Evolutionary conservation across 148 eudicot genomes (phyloP).

Genomic region (Talinum fruticosum): DNA sequence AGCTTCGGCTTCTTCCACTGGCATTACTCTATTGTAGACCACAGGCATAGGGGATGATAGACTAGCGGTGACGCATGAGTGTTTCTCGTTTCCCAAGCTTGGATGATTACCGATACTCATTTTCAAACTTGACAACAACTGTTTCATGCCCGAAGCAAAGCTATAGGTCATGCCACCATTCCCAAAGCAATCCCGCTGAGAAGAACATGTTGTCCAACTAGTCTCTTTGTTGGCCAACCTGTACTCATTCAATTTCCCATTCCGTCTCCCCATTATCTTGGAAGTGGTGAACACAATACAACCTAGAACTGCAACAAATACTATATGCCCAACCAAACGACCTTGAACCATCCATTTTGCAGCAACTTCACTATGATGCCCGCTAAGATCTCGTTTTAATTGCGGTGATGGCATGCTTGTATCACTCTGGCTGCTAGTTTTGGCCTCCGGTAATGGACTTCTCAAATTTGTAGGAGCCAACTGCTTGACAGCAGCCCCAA

Average conservation of each 20-base stretch:
- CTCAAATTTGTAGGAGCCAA: constrained; percentile 69
- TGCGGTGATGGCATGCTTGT: constrained; percentile 55
- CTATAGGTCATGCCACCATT: constrained; percentile 29
- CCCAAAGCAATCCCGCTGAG: constrained; percentile 28
- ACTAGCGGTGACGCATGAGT: constrained; percentile 43
- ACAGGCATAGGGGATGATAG: constrained; percentile 47
- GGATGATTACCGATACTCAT: constrained; percentile 23
- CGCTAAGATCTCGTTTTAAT: constrained; percentile 71
- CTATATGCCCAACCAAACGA: constrained; percentile 45
- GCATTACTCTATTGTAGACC: constrained; percentile 48
- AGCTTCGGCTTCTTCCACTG: constrained; percentile 86
- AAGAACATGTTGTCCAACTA: constrained; percentile 35
- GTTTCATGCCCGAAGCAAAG: constrained; percentile 33
- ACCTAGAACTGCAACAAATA: constrained; percentile 59
- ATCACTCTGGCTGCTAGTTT: constrained; percentile 35
- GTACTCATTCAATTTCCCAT: constrained; percentile 35
- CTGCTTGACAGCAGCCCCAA: constrained; percentile 83
- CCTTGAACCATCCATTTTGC: constrained; percentile 40
- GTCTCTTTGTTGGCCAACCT: constrained; percentile 33
- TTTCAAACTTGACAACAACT: constrained; percentile 43
- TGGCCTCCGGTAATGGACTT: constrained; percentile 43
- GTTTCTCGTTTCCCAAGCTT: constrained; percentile 33
- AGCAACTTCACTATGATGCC: constrained; percentile 41
- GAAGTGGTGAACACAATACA: constrained; percentile 56
- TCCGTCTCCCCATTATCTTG: constrained; percentile 44